These are phyloP conservation scores for Fusarium clavum DNA, from an alignment of 2,329 filamentous ascomycete species.

Conservation along the genomic window DNA sequence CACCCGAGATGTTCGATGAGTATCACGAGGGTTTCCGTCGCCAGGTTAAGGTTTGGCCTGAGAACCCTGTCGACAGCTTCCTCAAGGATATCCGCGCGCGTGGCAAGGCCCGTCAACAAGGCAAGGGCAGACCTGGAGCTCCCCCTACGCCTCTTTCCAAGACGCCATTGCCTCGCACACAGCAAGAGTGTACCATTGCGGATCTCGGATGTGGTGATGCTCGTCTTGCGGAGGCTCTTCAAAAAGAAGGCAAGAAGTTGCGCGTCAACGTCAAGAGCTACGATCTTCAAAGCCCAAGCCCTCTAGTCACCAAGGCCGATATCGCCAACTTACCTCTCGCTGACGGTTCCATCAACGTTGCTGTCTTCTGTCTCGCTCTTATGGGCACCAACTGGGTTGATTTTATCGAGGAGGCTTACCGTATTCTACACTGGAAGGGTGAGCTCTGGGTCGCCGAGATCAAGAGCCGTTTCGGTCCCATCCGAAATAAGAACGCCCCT, in stretches of 20 bases:
- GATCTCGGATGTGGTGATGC: slow-evolving; percentile 96
- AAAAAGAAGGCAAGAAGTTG: slow-evolving; percentile 71
- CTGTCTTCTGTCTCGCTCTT: slow-evolving; percentile 93
- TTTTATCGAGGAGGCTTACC: slow-evolving; percentile 95
- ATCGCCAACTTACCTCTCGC: slow-evolving; percentile 84
- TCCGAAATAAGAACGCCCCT: slow-evolving; percentile 52
- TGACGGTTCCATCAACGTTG: slow-evolving; percentile 82
- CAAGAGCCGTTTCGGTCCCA: slow-evolving; percentile 81
- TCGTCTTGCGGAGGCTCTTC: slow-evolving; percentile 77
- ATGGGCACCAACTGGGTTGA: slow-evolving; percentile 99
- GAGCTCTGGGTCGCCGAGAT: slow-evolving; percentile 98
- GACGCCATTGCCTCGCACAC: slow-evolving; percentile 75
- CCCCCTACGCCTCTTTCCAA: slow-evolving; percentile 45
- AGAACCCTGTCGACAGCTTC: slow-evolving; percentile 94
- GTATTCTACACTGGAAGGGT: slow-evolving; percentile 90
- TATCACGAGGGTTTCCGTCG: slow-evolving; percentile 97
- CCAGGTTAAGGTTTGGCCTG: slow-evolving; percentile 95
- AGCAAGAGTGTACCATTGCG: slow-evolving; percentile 80
- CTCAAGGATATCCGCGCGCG: slow-evolving; percentile 76
- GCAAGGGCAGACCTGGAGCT: slow-evolving; percentile 47
- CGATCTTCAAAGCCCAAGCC: slow-evolving; percentile 82
- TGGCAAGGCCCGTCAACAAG: slow-evolving; percentile 62
- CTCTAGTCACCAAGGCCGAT: slow-evolving; percentile 87
- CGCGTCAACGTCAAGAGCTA: slow-evolving; percentile 83
- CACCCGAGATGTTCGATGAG: slow-evolving; percentile 93